phyloP scores from a whole-genome alignment of 208 protist species.

The Acanthamoeba rhysodes region DNA sequence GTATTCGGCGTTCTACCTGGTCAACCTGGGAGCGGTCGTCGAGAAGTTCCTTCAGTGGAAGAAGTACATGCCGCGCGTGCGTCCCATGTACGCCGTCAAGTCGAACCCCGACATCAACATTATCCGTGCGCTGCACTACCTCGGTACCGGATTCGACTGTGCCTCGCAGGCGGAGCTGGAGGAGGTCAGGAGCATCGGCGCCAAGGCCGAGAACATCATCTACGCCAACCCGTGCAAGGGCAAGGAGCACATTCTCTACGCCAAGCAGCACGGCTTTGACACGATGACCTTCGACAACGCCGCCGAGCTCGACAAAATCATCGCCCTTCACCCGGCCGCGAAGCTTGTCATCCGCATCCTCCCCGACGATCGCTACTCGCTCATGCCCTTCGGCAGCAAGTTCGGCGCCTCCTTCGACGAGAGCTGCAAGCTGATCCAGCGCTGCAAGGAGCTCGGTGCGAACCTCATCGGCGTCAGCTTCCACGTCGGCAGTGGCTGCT shows the following conservation, averaged over 20 bases:
- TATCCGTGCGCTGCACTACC: conserved; percentile 83
- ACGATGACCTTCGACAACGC: conserved; percentile 93
- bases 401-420: conserved; percentile 90
- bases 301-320: conserved; percentile 91
- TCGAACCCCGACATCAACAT: conserved; percentile 92
- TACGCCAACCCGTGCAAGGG: conserved; percentile 95
- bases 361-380: conserved; percentile 87
- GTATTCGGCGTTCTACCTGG: conserved; percentile 81
- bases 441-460: conserved; percentile 70
- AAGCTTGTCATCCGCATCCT: conserved; percentile 91
- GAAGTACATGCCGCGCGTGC: conserved; percentile 82
- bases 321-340: conserved; percentile 88
- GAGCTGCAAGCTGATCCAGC: conserved; percentile 79
- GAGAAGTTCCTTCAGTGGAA: conserved; percentile 78
- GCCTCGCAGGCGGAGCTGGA: conserved; percentile 91
- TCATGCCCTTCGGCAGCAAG: conserved; percentile 91
- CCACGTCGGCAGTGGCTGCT: conserved; percentile 93
- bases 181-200: conserved; percentile 85
- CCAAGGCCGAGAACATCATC: conserved; percentile 88
- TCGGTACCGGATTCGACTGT: conserved; percentile 93
- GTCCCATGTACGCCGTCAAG: conserved; percentile 91
- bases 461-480: conserved; percentile 92
- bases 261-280: conserved; percentile 81
- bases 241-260: conserved; percentile 87
- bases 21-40: conserved; percentile 82